Percentiles rank a stretch among this genome's conserved stretches.
Conservation (phyloP, 257 asterid species). For the Rauvolfia tetraphylla region DNA sequence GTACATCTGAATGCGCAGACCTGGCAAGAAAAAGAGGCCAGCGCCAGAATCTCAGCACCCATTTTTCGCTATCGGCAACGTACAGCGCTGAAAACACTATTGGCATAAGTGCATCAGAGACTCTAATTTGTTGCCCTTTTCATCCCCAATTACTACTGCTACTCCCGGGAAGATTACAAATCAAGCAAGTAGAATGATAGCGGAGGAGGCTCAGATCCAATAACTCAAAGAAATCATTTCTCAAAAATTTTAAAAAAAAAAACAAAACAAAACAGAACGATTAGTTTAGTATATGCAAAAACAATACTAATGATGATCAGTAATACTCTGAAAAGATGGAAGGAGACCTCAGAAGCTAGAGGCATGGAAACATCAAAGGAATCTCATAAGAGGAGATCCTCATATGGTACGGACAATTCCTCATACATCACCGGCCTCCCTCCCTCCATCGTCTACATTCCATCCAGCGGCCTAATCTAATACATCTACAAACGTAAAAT, state of each 20-base stretch:
- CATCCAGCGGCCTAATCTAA: too few relatives aligned
- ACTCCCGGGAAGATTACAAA: neutral
- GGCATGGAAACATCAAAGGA: constrained; percentile 29
- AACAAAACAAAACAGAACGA: neutral
- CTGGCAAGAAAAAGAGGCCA: neutral
- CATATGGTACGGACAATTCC: constrained; percentile 87
- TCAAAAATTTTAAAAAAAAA: too few relatives aligned
- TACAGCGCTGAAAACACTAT: constrained; percentile 68
- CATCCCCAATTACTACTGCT: too few relatives aligned
- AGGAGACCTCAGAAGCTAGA: constrained; percentile 43
- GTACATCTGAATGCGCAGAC: constrained; percentile 55
- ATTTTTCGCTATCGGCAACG: constrained; percentile 53
- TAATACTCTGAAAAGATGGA: too few relatives aligned
- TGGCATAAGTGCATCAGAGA: constrained; percentile 53
- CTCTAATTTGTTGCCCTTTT: constrained; percentile 58
- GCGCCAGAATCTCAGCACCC: constrained; percentile 55
- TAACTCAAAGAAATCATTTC: neutral
- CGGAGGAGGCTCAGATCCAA: neutral
- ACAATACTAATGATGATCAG: too few relatives aligned
- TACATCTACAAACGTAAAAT: too few relatives aligned
- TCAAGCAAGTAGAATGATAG: too few relatives aligned
- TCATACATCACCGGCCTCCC: constrained; percentile 48
- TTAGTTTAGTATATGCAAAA: neutral
- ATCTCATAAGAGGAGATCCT: constrained; percentile 20
- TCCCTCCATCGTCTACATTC: neutral